These are phyloP conservation scores for Fusarium globosum DNA, from an alignment of 2,329 filamentous ascomycete species.

Conservation along the genomic window DNA sequence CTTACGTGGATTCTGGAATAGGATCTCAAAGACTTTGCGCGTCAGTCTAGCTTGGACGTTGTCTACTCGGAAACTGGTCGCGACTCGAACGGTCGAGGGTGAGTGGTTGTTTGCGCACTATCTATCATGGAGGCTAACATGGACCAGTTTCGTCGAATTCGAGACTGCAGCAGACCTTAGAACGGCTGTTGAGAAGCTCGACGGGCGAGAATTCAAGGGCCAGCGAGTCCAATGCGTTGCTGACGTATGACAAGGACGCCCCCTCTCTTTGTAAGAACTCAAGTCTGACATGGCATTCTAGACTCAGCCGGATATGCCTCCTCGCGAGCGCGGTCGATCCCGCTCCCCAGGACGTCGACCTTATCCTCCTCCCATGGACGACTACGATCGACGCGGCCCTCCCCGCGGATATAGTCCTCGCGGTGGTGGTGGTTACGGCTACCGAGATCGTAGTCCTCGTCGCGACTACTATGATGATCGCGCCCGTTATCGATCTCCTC, in stretches of 20 bases:
- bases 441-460: conserved; percentile 87
- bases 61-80: conserved; percentile 89
- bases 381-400: conserved; percentile 83
- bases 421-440: conserved; percentile 74
- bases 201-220: conserved; percentile 93
- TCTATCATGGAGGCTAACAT: conserved; percentile 21
- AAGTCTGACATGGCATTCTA: conserved; percentile 52
- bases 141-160: conserved; percentile 90
- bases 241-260: conserved; percentile 68
- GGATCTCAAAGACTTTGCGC: conserved; percentile 99
- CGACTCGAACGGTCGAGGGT: conserved; percentile 83
- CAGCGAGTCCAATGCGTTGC: conserved; percentile 85
- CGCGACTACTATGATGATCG: conserved; percentile 91
- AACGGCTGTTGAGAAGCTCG: conserved; percentile 93
- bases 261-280: background rate
- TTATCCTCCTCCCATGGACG: conserved; percentile 76
- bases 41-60: conserved; percentile 95
- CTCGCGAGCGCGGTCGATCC: conserved; percentile 78
- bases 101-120: conserved; percentile 53
- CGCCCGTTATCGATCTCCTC: conserved; percentile 82
- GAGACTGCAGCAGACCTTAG: conserved; percentile 91
- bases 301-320: conserved; percentile 82
- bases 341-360: conserved; percentile 77
- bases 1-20: conserved; percentile 87
- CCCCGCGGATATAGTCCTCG: conserved; percentile 88